phyloP scores from a whole-genome alignment of 2,329 filamentous ascomycete species.

The Escovopsis sp. region DNA sequence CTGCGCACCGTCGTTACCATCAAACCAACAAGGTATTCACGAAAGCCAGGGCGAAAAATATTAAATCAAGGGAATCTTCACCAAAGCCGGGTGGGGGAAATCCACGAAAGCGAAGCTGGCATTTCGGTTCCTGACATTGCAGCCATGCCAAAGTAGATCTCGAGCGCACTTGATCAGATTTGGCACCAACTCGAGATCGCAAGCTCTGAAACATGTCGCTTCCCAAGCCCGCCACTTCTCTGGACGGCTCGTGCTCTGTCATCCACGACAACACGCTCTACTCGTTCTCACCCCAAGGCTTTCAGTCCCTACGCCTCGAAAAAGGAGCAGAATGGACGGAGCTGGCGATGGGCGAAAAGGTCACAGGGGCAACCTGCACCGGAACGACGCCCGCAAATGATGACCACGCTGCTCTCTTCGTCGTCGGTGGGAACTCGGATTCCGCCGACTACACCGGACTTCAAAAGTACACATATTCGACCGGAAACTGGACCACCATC shows the following conservation, averaged over 20 bases:
- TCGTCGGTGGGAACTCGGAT: slow-evolving; percentile 58
- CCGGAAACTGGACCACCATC: slow-evolving; percentile 37
- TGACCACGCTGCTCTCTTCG: slow-evolving; percentile 51
- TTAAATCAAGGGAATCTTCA: too few species aligned
- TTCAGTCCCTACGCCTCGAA: slow-evolving; percentile 57
- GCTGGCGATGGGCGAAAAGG: slow-evolving; percentile 50
- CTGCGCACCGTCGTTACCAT: too few species aligned
- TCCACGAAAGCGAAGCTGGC: too few species aligned
- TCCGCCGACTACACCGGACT: slow-evolving; percentile 53
- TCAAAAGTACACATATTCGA: slow-evolving; percentile 48
- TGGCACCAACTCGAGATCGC: background rate
- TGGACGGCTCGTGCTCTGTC: slow-evolving; percentile 69
- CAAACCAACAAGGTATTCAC: too few species aligned
- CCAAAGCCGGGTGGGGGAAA: too few species aligned
- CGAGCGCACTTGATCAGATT: background rate
- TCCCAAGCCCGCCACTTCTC: slow-evolving; percentile 52
- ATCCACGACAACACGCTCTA: slow-evolving; percentile 74
- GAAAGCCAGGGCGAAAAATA: too few species aligned
- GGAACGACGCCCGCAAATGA: slow-evolving; percentile 47
- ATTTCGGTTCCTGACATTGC: background rate
- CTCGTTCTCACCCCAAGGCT: slow-evolving; percentile 60
- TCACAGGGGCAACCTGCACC: slow-evolving; percentile 66
- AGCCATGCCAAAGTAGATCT: slow-evolving; percentile 11
- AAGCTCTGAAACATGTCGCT: slow-evolving; percentile 43
- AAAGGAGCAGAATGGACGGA: slow-evolving; percentile 58